Evolutionary conservation across 2,329 filamentous ascomycete genomes (phyloP).

Genomic region (Leptographium procerum): DNA sequence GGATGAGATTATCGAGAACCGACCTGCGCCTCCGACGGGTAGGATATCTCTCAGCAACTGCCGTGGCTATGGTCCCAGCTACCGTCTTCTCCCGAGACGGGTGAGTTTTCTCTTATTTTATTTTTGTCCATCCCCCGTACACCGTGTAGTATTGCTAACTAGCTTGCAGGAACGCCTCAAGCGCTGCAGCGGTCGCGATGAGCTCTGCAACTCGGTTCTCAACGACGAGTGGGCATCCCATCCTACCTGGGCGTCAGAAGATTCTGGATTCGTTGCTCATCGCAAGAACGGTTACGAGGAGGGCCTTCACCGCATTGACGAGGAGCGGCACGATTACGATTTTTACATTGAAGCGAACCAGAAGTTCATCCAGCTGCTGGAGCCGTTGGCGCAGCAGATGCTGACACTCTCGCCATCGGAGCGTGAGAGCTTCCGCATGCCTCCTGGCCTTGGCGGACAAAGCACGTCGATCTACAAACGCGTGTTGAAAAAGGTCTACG

Average conservation of each 20-base stretch:
- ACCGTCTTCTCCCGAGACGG: slow-evolving; percentile 79
- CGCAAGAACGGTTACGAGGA: slow-evolving; percentile 95
- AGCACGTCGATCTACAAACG: slow-evolving; percentile 96
- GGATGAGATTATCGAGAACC: slow-evolving; percentile 70
- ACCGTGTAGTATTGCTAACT: no score
- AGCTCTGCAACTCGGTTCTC: slow-evolving; percentile 83
- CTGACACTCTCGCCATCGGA: slow-evolving; percentile 66
- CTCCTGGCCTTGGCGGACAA: slow-evolving; percentile 74
- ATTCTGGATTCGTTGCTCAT: slow-evolving; percentile 94
- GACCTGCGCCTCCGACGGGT: slow-evolving; percentile 61
- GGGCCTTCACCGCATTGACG: slow-evolving; percentile 87
- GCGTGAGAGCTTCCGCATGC: slow-evolving; percentile 64
- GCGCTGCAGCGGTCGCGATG: slow-evolving; percentile 85
- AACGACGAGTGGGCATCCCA: slow-evolving; percentile 99
- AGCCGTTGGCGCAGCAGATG: slow-evolving; percentile 87
- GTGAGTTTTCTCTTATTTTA: slow-evolving; percentile 24
- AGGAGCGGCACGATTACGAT: slow-evolving; percentile 97
- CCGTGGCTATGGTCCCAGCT: slow-evolving; percentile 89
- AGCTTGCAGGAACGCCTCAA: slow-evolving; percentile 62
- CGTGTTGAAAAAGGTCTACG: slow-evolving; percentile 95
- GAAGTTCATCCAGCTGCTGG: slow-evolving; percentile 89
- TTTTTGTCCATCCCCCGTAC: neutral
- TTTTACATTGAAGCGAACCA: slow-evolving; percentile 94
- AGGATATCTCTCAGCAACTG: slow-evolving; percentile 92
- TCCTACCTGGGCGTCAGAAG: slow-evolving; percentile 96